Evolutionary conservation across 805 yeast species (phyloP), one percentile per base, ranked within the genome.

Genomic region (Starmerella ratchasimensis): DNA sequence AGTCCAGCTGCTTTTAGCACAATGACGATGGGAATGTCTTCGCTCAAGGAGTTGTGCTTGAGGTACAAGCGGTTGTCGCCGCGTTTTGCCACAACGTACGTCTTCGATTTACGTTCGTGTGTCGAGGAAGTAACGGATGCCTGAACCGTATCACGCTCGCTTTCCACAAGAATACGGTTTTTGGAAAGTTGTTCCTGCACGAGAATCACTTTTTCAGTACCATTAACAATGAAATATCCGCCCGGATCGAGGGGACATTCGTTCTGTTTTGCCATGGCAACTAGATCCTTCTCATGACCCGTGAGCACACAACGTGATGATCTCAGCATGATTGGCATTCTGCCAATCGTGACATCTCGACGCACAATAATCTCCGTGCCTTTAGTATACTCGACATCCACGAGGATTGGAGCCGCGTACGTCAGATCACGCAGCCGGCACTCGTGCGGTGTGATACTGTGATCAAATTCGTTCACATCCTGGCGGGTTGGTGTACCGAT

Each of bases 191-290:
- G 98, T 60, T 90, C 98, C 60, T 90, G 98, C 30, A 90, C 93
- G 49, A 90, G 68, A 46, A 90, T 90, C 31, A 90, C 98, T 58
- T 90, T 90, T 53, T 90, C 98, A 0, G 98, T 90, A 58, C 98
- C 98, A 16, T 45, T 45, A 34, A 32, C 96, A 54, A 88, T 81
- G 54, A 90, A 90, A 56, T 90, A 90, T 52, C 98, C 98, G 62
- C 98, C 98, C 5, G 98, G 98, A 61, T 90, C 98, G 34, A 90
- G 65, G 0, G 98, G 98, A 60, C 98, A 90, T 60, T 90, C 98
- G 50, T 81, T 77, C 48, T 80, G 65, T 19, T 63, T 63, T 0
- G 98, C 96, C 97, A 90, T 88, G 9, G 26, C 41, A 20, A 22
- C 21, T 29, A 37, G 28, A 26, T 39, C 39, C 49, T 74, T 78